Percentiles rank a stretch among this genome's conserved stretches.
Evolutionary conservation across 2,329 filamentous ascomycete genomes (phyloP).

Genomic region (Fusarium citri): DNA sequence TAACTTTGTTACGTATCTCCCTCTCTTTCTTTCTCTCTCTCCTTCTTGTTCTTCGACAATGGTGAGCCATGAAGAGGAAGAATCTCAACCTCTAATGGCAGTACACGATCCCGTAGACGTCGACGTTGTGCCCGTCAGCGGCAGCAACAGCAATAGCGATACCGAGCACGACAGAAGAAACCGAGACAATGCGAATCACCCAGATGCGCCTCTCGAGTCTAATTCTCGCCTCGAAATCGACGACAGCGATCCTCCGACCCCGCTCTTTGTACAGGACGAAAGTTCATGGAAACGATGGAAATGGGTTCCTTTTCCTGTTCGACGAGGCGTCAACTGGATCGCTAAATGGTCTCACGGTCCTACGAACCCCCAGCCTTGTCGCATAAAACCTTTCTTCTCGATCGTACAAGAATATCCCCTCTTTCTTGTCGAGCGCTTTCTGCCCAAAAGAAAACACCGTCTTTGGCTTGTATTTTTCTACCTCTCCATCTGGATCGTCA

Average conservation of each 20-base stretch:
- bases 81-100: conserved; percentile 56
- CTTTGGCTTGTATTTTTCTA: conserved; percentile 69
- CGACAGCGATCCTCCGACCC: conserved; percentile 60
- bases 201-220: conserved; percentile 57
- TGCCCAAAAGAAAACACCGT: conserved; percentile 70
- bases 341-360: conserved; percentile 68
- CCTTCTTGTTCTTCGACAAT: conserved; percentile 40
- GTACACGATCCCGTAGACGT: conserved; percentile 47
- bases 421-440: conserved; percentile 68
- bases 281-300: conserved; percentile 59
- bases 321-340: conserved; percentile 57
- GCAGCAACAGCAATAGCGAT: conserved; percentile 21
- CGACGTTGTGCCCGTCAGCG: conserved; percentile 41
- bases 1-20: neutral
- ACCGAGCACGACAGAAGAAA: conserved; percentile 14
- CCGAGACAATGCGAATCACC: conserved; percentile 46
- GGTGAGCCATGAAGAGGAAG: conserved; percentile 50
- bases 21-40: neutral
- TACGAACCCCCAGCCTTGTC: conserved; percentile 58
- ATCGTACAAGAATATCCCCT: conserved; percentile 75
- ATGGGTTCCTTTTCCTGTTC: conserved; percentile 69
- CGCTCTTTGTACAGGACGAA: conserved; percentile 70
- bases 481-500: conserved; percentile 74
- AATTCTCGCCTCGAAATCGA: conserved; percentile 59
- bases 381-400: conserved; percentile 72